Evolutionary conservation across 768 basidiomycete genomes (phyloP), one percentile per base, ranked within the genome.

Genomic region (Lactarius sanguifluus): DNA sequence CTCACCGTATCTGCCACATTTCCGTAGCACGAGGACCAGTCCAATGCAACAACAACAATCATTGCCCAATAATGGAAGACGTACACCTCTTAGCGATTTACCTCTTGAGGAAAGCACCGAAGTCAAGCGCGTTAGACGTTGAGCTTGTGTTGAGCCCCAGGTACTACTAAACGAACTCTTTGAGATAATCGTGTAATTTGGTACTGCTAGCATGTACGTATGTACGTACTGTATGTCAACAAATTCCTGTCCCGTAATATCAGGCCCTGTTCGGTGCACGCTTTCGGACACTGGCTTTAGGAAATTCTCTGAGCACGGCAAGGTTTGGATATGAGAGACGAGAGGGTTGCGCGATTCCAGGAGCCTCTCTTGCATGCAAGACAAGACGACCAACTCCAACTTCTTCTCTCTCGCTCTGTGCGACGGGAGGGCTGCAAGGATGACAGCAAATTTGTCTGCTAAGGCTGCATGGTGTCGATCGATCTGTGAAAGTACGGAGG

Each of bases 51-150:
- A 69, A 40, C 64, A 64, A 30, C 57, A 60, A 23, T 58, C 54
- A 28, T 47, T 56, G 13, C 6, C 57, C 12, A 47, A 16, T 63
- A 23, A 25, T 34, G 63, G 60, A 23, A 43, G 52, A 45, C 61
- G 64, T 23, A 52, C 63, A 25, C 62, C 64, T 25, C 59, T 71
- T 18, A 36, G 64, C 12, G 59, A 60, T 60, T 47, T 71, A 40
- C 61, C 50, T 9, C 25, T 64, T 7, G 65, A 64, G 6, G 61
- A 57, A 25, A 50, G 62, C 18, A 50, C 59, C 13, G 70, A 71
- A 36, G 64, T 56, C 20, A 71, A 71, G n/a, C 70, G 70, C 7
- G 28, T 71, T 23, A 65, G 47, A 52, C 68, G 62, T 16, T 71
- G 23, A 61, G 52, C 34, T 34, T 28, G 30, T 45, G 47, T 15